A percentile compares a stretch with the other conserved stretches of the same genome.
phyloP scores from a whole-genome alignment of 305 asterid genomes.

The Lippia alba region DNA sequence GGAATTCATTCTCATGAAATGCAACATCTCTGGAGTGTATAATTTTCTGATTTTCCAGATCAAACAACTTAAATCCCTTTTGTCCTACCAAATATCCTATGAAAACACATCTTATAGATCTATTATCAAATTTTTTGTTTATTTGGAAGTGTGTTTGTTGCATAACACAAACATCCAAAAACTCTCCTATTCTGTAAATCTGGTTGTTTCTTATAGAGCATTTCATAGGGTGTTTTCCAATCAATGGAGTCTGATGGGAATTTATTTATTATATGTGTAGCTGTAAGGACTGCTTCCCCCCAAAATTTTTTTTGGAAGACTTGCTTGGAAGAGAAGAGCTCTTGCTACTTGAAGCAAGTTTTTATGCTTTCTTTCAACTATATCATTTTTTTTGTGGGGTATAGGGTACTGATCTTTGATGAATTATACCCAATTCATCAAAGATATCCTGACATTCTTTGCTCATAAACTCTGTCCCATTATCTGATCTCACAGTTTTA shows the following conservation, averaged over 20 bases:
- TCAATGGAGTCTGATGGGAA: neutral
- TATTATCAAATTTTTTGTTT: too few relatives aligned
- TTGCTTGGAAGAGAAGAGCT: too few relatives aligned
- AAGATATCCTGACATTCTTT: neutral
- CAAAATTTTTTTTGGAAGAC: neutral
- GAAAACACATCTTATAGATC: too few relatives aligned
- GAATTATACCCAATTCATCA: neutral
- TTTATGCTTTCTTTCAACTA: neutral
- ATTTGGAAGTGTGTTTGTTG: neutral
- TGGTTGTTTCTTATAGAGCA: neutral
- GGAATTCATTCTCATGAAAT: too few relatives aligned
- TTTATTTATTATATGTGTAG: neutral
- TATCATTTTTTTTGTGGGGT: too few relatives aligned
- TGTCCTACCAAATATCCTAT: too few relatives aligned
- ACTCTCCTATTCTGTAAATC: neutral
- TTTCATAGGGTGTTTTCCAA: neutral
- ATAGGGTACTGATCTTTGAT: neutral
- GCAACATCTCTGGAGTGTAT: too few relatives aligned
- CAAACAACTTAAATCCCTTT: too few relatives aligned
- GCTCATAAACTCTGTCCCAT: neutral
- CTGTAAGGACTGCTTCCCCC: neutral
- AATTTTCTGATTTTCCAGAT: too few relatives aligned
- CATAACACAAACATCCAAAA: neutral
- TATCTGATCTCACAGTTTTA: neutral
- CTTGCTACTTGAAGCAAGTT: neutral